Percentiles rank a stretch among this genome's conserved stretches.
phyloP scores from a whole-genome alignment of 164 flowering plant species.

The Stephania japonica region DNA sequence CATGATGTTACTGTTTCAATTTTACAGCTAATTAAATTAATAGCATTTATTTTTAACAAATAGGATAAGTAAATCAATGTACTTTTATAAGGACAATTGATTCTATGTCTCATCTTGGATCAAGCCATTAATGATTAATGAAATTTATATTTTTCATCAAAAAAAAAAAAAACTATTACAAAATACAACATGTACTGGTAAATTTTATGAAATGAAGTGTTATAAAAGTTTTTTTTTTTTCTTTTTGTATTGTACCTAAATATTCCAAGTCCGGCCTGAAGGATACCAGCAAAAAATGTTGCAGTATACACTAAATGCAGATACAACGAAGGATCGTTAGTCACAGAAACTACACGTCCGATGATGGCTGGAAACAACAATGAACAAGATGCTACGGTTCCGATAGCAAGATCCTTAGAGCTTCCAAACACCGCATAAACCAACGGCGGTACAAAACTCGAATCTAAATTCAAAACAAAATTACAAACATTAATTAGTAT shows the following conservation, averaged over 20 bases:
- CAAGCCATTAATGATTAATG: background rate
- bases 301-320: slow-evolving; percentile 60
- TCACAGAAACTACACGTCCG: slow-evolving; percentile 22
- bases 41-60: too few species aligned
- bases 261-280: slow-evolving; percentile 50
- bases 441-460: slow-evolving; percentile 81
- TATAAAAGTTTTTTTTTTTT: too few species aligned
- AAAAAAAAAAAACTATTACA: background rate
- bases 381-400: slow-evolving; percentile 71
- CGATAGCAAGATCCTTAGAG: slow-evolving; percentile 71
- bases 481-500: too few species aligned
- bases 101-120: too few species aligned
- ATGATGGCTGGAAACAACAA: slow-evolving; percentile 47
- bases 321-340: slow-evolving; percentile 42
- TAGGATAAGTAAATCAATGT: too few species aligned
- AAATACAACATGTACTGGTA: too few species aligned
- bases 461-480: slow-evolving; percentile 35
- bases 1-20: too few species aligned
- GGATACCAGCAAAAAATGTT: slow-evolving; percentile 61
- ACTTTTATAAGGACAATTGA: background rate
- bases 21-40: too few species aligned
- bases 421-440: slow-evolving; percentile 71
- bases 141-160: background rate
- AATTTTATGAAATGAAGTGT: too few species aligned
- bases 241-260: slow-evolving; percentile 36